Evolutionary conservation across 495 filamentous ascomycete species (phyloP), one percentile per base, ranked within the genome.

Genomic region (Lindgomyces ingoldianus): DNA sequence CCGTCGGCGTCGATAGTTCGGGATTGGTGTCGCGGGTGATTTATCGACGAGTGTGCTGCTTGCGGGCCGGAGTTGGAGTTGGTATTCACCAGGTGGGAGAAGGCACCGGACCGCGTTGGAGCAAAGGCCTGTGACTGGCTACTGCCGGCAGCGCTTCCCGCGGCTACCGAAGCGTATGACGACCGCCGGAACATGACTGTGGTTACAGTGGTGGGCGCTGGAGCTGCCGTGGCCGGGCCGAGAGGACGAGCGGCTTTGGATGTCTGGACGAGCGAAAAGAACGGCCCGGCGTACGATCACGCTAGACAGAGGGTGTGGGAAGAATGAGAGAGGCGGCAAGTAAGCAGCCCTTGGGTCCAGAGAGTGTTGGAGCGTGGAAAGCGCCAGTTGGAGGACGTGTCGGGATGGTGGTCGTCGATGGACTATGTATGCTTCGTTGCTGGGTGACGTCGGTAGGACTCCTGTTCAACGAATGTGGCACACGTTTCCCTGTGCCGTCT

Each of bases 81-180:
- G 48, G 83, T 76, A 74, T 83, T 85, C 25, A 86, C 77, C 19
- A 90, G 78, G 68, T 88, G 83, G 0, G 87, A 83, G 70, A 89
- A 84, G 45, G 81, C 79, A 72, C 74, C 80, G 47, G 76, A 77
- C 60, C 78, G 83, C 70, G 75, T 68, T 70, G 81, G 76, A 24
- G 78, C 72, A 55, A 70, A 77, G 63, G 52, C 47, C 66, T 65
- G 70, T 50, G 60, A 21, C 49, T 67, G 67, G 64, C 48, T 29
- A 26, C 70, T 33, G 70, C 33, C 33, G 14, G 33, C 6, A 6
- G 33, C 33, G 33, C 86, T 78, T 57, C 90, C 89, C 30, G 91
- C 88, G 53, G 89, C 83, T 51, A 92, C 89, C 54, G 91, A 91
- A 49, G 91, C 90, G 80, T 96, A 95, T 30, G 91, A 95, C 18